These are phyloP conservation scores for Lasiodiplodia gonubiensis DNA, from an alignment of 2,329 filamentous ascomycete genomes.

Conservation along the genomic window DNA sequence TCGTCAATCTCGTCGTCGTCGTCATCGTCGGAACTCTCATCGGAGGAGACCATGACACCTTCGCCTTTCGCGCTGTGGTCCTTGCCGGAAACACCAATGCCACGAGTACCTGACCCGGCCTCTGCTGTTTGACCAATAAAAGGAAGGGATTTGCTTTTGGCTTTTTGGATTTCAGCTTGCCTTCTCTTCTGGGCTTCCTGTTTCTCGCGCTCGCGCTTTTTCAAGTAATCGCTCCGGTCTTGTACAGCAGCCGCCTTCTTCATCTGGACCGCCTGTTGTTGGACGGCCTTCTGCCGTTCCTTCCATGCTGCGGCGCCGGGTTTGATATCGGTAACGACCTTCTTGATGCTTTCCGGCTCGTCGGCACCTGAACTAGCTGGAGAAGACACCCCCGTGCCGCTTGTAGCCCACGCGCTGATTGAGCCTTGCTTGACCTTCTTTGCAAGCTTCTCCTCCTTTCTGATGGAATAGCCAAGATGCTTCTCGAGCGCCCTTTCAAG, in stretches of 20 bases:
- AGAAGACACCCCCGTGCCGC: slow-evolving; percentile 6
- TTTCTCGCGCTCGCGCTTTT: slow-evolving; percentile 74
- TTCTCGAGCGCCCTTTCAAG: slow-evolving; percentile 67
- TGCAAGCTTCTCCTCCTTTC: slow-evolving; percentile 39
- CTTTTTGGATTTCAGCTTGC: slow-evolving; percentile 66
- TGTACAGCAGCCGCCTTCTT: slow-evolving; percentile 38
- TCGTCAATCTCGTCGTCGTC: slow-evolving; percentile 63
- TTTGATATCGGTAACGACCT: slow-evolving; percentile 53
- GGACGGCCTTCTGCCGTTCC: slow-evolving; percentile 25
- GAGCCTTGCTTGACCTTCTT: slow-evolving; percentile 35
- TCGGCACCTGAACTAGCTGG: slow-evolving; percentile 18
- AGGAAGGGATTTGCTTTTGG: slow-evolving; percentile 58
- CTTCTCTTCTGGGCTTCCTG: slow-evolving; percentile 73
- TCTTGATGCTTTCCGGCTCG: slow-evolving; percentile 44
- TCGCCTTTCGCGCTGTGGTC: slow-evolving; percentile 76
- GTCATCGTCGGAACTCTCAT: slow-evolving; percentile 65
- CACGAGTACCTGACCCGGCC: slow-evolving; percentile 78
- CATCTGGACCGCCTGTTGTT: slow-evolving; percentile 31
- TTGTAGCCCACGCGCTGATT: slow-evolving; percentile 33
- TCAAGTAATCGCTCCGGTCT: slow-evolving; percentile 66
- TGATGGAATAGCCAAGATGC: slow-evolving; percentile 49
- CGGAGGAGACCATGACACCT: slow-evolving; percentile 88
- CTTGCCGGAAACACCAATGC: slow-evolving; percentile 75
- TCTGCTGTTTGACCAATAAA: slow-evolving; percentile 64
- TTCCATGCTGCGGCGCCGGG: slow-evolving; percentile 40